These are phyloP conservation scores for Coemansia pectinata DNA, from an alignment of 192 early-diverging fungal genomes.

Conservation along the genomic window DNA sequence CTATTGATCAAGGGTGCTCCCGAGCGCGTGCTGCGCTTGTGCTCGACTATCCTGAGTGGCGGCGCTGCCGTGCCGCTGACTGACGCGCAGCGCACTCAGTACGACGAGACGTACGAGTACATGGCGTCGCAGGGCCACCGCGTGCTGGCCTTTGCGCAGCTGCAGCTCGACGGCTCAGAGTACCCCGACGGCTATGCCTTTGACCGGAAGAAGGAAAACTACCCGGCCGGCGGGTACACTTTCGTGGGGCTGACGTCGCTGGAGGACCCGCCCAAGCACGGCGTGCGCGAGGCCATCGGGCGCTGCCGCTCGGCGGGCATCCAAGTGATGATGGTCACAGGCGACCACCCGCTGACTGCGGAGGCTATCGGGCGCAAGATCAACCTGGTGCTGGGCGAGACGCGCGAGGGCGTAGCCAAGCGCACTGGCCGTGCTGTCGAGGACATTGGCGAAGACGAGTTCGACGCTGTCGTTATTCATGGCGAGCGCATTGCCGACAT, in stretches of 20 bases:
- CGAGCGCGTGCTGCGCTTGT: conserved; percentile 84
- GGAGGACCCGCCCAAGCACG: conserved; percentile 97
- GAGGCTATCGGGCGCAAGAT: conserved; percentile 97
- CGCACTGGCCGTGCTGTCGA: conserved; percentile 62
- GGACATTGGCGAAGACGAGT: conserved; percentile 76
- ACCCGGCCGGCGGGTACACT: conserved; percentile 56
- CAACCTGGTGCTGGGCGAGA: conserved; percentile 90
- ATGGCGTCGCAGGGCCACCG: conserved; percentile 94
- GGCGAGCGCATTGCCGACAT: conserved; percentile 84
- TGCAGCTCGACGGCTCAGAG: conserved; percentile 64
- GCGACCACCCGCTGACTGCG: conserved; percentile 94
- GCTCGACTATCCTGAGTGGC: conserved; percentile 70
- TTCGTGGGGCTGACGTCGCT: conserved; percentile 90
- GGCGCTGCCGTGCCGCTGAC: conserved; percentile 63
- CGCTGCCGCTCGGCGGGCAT: conserved; percentile 90
- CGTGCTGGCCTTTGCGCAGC: conserved; percentile 89
- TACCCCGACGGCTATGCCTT: conserved; percentile 79
- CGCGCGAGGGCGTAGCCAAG: conserved; percentile 74
- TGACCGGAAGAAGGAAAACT: conserved; percentile 62
- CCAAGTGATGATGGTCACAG: conserved; percentile 99
- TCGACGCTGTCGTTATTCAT: conserved; percentile 88
- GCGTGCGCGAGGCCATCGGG: conserved; percentile 97
- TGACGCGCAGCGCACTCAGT: conserved; percentile 63
- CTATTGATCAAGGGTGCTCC: conserved; percentile 95
- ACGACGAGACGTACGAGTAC: conserved; percentile 77